Percentiles rank a stretch among this genome's conserved stretches.
Conservation (phyloP, 352 stramenopile genomes). For the Pythium myriotylum region DNA sequence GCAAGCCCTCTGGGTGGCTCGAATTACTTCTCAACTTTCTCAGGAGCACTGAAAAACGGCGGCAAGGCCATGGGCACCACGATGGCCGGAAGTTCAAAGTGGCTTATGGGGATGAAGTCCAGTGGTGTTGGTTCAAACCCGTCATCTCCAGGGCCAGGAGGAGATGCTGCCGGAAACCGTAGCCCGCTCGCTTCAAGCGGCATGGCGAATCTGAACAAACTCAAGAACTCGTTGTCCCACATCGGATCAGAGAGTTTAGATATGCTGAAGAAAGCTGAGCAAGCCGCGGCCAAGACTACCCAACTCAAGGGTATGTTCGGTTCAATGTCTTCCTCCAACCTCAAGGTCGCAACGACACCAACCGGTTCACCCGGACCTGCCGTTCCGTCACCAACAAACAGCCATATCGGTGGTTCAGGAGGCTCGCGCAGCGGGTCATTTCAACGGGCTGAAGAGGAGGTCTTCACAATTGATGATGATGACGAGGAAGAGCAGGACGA, state of each 20-base stretch:
- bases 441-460: constrained; percentile 67
- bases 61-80: constrained; percentile 65
- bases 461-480: constrained; percentile 85
- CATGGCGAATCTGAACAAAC: constrained; percentile 56
- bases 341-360: constrained; percentile 1
- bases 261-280: constrained; percentile 78
- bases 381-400: constrained; percentile 10
- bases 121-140: constrained; percentile 5
- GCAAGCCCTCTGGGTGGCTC: constrained; percentile 11
- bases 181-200: constrained; percentile 12
- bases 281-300: constrained; percentile 50
- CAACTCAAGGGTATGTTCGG: constrained; percentile 38
- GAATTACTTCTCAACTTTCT: constrained; percentile 73
- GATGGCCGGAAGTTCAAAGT: constrained; percentile 72
- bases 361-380: constrained; percentile 31
- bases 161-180: constrained; percentile 7
- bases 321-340: constrained; percentile 18
- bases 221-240: constrained; percentile 59
- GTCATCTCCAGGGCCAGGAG: constrained; percentile 10
- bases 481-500: constrained; percentile 73
- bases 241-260: constrained; percentile 73
- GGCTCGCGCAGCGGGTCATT: constrained; percentile 42
- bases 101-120: constrained; percentile 79
- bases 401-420: background rate
- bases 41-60: constrained; percentile 65